Percentiles rank a stretch among this genome's conserved stretches.
Conservation (phyloP, 2,329 filamentous ascomycete species). For the Cladosporium sp. region DNA sequence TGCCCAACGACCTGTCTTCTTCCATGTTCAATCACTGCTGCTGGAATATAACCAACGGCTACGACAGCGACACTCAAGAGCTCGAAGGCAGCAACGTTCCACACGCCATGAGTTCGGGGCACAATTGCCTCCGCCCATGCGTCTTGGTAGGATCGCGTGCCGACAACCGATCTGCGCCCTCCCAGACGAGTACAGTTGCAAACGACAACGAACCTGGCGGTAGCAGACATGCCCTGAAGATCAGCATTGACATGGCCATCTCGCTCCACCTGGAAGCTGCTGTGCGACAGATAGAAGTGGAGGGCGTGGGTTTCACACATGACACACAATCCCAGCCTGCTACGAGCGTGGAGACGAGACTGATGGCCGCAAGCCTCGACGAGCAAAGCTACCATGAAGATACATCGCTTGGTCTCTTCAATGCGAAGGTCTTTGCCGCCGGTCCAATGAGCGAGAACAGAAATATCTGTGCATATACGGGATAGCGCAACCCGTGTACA, state of each 20-base stretch:
- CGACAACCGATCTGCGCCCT: neutral
- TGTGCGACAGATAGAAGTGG: neutral
- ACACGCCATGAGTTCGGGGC: neutral
- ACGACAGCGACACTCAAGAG: neutral
- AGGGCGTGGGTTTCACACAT: neutral
- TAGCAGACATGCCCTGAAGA: neutral
- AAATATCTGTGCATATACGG: neutral
- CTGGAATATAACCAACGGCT: neutral
- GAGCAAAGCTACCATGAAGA: neutral
- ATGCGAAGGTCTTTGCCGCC: neutral
- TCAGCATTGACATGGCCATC: neutral
- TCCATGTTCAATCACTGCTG: neutral
- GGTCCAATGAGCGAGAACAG: neutral
- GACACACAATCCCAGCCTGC: neutral
- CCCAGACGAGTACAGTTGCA: neutral
- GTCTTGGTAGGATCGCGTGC: neutral
- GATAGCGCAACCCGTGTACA: neutral
- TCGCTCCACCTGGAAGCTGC: neutral
- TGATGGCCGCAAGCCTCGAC: neutral
- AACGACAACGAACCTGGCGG: neutral
- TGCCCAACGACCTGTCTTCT: neutral
- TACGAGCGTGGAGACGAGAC: neutral
- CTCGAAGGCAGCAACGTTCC: neutral
- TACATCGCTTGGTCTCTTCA: neutral
- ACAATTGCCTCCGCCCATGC: neutral